Evolutionary conservation across 2,329 filamentous ascomycete genomes (phyloP).

Genomic region (Colletotrichum noveboracense): DNA sequence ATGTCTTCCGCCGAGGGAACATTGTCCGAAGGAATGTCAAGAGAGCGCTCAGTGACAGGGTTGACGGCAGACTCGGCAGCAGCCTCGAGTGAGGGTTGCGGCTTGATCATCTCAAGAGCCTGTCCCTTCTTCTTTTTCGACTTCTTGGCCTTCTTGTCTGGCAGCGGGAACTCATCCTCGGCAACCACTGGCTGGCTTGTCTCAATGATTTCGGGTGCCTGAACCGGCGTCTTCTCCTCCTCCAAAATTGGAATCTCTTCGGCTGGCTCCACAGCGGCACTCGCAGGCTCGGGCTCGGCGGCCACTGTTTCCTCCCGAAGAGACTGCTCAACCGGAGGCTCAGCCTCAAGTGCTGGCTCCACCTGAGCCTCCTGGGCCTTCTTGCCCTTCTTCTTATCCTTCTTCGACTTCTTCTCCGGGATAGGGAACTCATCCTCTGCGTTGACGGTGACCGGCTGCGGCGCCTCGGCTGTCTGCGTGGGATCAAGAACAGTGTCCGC

Average conservation of each 20-base stretch:
- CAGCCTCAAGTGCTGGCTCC: neutral
- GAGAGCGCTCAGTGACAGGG: neutral
- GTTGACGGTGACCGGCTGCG: neutral
- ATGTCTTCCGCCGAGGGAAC: neutral
- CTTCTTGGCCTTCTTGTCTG: neutral
- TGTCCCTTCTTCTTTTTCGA: slow-evolving; percentile 9
- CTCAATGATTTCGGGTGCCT: neutral
- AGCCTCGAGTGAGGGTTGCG: slow-evolving; percentile 20
- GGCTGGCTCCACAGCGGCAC: neutral
- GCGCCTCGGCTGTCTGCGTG: neutral
- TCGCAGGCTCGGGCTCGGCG: neutral
- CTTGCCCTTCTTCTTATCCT: slow-evolving; percentile 9
- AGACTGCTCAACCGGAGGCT: neutral
- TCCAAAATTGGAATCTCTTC: neutral
- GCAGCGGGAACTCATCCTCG: neutral
- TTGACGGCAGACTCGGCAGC: neutral
- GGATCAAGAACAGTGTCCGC: neutral
- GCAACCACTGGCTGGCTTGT: neutral
- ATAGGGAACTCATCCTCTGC: neutral
- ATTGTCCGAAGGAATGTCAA: neutral
- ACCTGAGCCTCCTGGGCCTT: neutral
- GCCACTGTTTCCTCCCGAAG: neutral
- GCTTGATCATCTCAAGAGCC: slow-evolving; percentile 1
- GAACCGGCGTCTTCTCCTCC: neutral
- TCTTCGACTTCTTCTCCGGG: neutral